Evolutionary conservation across 169 alveolate genomes (phyloP), one percentile per base, ranked within the genome.

Genomic region (Plasmodium cynomolgi): DNA sequence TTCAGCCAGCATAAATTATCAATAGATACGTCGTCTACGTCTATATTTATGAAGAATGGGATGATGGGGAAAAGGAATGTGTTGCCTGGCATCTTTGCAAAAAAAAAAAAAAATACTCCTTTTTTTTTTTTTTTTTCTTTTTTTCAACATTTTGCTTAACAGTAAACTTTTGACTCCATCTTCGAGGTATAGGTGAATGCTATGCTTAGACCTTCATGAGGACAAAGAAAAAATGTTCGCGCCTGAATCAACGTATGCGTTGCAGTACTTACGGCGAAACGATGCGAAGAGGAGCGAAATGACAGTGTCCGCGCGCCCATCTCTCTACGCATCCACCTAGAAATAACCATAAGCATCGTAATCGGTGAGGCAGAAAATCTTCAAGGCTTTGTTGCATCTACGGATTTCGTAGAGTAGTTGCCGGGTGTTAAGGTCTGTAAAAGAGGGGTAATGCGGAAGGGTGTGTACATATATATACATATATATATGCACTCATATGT

Each of bases 281-380:
- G 50, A 74, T 31, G n/a, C 50, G 39, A 74, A 74, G 29, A 17
- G 29, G 39, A 74, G 39, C 50, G 56, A 75, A 75, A 75, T 75
- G 56, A 68, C 77, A 68, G 8, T 68, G 77, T 9, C 77, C 3
- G 17, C n/a, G 15, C 41, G 39, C 26, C 20, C 15, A 15, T 39
- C 9, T 23, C 56, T 71, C 37, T 34, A 68, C 23, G 26, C 77
- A 11, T 17, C 74, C 37, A 44, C 7, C 20, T 34, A n/a, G n/a
- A 88, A 79, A 54, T 84, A 56, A 88, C 94, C 94, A 73, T 88
- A 79, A 88, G 83, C 94, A 80, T 88, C 94, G 29, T 88, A 88
- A 79, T 88, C 94, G 73, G 94, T 88, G 80, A 88, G 47, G 37
- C 94, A 88, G 50, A 88, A 88, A 39, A 88, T 34, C 33, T 79